phyloP scores from a whole-genome alignment of 495 filamentous ascomycete species.

The Barbatosphaeria neglecta region DNA sequence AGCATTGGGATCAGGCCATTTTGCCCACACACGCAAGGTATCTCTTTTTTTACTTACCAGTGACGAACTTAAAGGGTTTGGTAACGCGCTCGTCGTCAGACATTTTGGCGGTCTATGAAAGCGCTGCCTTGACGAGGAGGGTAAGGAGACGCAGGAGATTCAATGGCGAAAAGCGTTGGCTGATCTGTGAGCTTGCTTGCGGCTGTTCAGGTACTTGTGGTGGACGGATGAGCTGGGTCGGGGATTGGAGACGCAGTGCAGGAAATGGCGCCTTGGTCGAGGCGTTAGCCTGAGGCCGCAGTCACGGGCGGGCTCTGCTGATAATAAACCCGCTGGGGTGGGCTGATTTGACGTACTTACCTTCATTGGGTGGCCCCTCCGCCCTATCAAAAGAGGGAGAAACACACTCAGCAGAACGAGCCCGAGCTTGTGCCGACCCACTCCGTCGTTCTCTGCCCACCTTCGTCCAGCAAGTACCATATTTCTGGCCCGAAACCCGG shows the following conservation, averaged over 20 bases:
- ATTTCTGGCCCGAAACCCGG: background rate
- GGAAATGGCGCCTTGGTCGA: background rate
- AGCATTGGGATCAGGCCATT: constrained; percentile 23
- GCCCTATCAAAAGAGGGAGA: background rate
- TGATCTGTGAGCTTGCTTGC: background rate
- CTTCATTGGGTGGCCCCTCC: background rate
- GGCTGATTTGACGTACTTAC: background rate
- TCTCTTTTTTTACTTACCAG: constrained; percentile 55
- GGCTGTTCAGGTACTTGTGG: too few relatives aligned
- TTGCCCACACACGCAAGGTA: constrained; percentile 1
- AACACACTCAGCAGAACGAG: too few relatives aligned
- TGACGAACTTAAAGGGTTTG: constrained; percentile 99
- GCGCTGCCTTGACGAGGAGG: constrained; percentile 7
- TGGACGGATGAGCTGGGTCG: background rate
- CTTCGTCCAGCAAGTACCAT: background rate
- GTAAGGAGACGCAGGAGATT: constrained; percentile 5
- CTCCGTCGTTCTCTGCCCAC: background rate
- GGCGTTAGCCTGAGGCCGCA: background rate
- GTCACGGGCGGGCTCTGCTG: too few relatives aligned
- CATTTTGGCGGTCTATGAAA: constrained; percentile 52
- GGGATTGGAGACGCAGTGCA: background rate
- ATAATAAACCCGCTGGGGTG: background rate
- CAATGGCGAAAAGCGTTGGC: constrained; percentile 1
- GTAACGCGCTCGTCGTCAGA: constrained; percentile 86
- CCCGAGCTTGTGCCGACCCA: background rate